Evolutionary conservation across 257 asterid genomes (phyloP).

Genomic region (Solanum etuberosum): DNA sequence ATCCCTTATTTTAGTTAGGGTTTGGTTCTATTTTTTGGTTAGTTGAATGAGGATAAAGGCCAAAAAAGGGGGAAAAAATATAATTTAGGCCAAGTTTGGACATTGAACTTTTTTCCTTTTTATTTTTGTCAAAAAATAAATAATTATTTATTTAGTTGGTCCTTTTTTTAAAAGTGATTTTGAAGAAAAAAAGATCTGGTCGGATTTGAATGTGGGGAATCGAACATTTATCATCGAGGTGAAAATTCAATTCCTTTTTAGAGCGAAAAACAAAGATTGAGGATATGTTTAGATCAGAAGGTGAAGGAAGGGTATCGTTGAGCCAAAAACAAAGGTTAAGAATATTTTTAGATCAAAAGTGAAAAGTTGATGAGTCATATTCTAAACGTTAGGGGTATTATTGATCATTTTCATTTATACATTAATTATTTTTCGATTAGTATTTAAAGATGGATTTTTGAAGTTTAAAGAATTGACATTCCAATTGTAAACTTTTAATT

Average conservation of each 20-base stretch:
- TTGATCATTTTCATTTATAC: background rate
- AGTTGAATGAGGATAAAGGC: background rate
- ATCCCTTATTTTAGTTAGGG: background rate
- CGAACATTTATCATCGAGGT: rapidly evolving
- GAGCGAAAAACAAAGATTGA: background rate
- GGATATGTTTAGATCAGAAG: no score
- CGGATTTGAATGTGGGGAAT: background rate
- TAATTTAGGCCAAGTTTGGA: background rate
- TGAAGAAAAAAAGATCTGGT: no score
- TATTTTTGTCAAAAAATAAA: background rate
- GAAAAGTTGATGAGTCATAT: background rate
- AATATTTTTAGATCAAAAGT: background rate
- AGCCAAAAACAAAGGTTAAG: background rate
- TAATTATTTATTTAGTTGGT: background rate
- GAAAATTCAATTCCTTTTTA: background rate
- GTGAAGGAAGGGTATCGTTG: background rate
- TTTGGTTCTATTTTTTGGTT: background rate
- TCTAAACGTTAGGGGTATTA: background rate
- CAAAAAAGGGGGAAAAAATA: background rate
- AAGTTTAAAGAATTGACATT: background rate
- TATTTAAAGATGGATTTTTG: background rate
- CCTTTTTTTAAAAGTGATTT: no score
- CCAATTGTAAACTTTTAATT: background rate
- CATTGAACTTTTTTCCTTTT: background rate
- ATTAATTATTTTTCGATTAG: background rate